Evolutionary conservation across 345 rosid genomes (phyloP), one percentile per base, ranked within the genome.

Genomic region (Viola odorata): DNA sequence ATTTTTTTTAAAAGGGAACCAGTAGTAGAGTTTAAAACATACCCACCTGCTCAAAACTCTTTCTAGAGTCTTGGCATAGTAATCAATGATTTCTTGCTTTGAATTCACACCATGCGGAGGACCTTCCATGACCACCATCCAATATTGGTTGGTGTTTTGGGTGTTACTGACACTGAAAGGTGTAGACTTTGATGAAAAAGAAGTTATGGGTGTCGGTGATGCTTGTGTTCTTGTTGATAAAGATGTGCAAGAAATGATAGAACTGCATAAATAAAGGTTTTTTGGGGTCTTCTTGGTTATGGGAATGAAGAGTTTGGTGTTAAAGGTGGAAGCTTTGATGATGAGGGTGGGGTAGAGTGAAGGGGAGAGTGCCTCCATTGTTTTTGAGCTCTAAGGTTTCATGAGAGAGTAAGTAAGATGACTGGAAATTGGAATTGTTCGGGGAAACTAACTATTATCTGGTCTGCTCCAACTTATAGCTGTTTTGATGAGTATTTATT

Each of bases 111-210:
- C 57, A 41, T 63, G 73, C 0, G 88, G 84, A 32, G 88, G 89
- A 41, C 58, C 68, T 40, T 82, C 85, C 81, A 82, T 67, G 37
- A 84, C 66, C 54, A 86, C 94, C 84, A 79, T 76, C 97, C 89
- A 91, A 49, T 78, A 81, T 53, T 61, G 58, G 49, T 55, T 58
- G 12, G 44, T 15, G 71, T 17, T 41, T 41, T 39, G 8, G 63
- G 17, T 8, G 77, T 64, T 47, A 6, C 12, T 47, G 13, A n/a
- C 12, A 66, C 72, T 39, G 8, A 12, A 9, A 12, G 61, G 32
- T 50, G 77, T 41, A 50, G 72, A 53, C 32, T 23, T 23, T 23
- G 32, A 23, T 23, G 32, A 23, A n/a, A n/a, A n/a, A 17, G 75
- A 37, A 12, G 75, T 51, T 23, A 71, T 11, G 38, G 73, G 62